Conservation (phyloP, 1,139 yeast genomes). For the Arxiozyma slooffiae region DNA sequence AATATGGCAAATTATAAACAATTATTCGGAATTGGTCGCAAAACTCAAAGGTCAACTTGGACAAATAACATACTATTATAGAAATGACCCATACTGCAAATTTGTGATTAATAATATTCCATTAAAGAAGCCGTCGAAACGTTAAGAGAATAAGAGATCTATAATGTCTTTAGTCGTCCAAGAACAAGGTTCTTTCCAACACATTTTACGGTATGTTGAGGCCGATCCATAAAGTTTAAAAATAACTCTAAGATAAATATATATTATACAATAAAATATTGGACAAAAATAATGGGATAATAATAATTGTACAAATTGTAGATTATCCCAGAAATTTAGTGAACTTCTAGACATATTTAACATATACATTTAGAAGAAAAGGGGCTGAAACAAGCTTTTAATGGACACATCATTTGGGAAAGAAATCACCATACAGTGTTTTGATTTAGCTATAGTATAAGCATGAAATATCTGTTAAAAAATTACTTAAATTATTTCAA, state of each 20-base stretch:
- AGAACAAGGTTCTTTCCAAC: constrained; percentile 99
- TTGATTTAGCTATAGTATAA: too few relatives aligned
- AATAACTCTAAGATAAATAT: not conserved
- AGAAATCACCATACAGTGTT: not conserved
- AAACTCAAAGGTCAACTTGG: not conserved
- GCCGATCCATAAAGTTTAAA: not conserved
- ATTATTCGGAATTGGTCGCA: not conserved
- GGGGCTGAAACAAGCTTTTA: not conserved
- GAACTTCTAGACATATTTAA: too few relatives aligned
- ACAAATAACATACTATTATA: not conserved
- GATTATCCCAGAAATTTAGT: not conserved
- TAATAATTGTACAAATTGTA: too few relatives aligned
- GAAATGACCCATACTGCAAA: not conserved
- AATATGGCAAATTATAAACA: not conserved
- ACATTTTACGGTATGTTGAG: constrained; percentile 74
- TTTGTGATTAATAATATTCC: not conserved
- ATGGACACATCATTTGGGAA: not conserved
- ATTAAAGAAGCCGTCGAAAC: constrained; percentile 1
- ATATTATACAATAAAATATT: not conserved
- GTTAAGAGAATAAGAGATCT: constrained; percentile 1
- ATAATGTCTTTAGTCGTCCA: constrained; percentile 94
- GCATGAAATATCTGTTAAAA: not conserved
- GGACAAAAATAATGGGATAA: too few relatives aligned
- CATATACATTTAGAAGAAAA: too few relatives aligned
- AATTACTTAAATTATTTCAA: not conserved